Evolutionary conservation across 2,329 filamentous ascomycete species (phyloP).

Genomic region (Raffaelea deltoideospora): DNA sequence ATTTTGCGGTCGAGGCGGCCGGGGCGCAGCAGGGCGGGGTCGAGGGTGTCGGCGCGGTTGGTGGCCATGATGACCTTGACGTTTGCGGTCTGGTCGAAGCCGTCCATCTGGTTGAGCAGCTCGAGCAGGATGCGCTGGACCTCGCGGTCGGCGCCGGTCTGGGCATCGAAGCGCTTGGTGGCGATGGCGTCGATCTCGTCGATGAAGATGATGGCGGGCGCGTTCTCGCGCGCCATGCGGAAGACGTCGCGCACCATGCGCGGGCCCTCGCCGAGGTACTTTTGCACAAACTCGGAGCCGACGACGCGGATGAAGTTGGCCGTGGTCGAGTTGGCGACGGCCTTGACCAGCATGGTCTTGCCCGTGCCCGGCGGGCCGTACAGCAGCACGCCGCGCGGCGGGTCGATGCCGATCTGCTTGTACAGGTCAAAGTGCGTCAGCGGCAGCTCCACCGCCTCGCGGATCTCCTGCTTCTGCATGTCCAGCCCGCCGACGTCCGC

Average conservation of each 20-base stretch:
- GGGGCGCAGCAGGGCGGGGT: slow-evolving; percentile 84
- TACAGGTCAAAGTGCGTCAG: slow-evolving; percentile 97
- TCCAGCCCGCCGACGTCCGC: slow-evolving; percentile 94
- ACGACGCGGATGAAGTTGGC: slow-evolving; percentile 98
- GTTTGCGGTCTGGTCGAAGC: slow-evolving; percentile 96
- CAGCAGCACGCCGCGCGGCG: slow-evolving; percentile 85
- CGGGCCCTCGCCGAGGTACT: slow-evolving; percentile 93
- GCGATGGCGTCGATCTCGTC: slow-evolving; percentile 98
- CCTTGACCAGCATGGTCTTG: slow-evolving; percentile 97
- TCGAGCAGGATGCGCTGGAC: slow-evolving; percentile 97
- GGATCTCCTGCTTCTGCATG: slow-evolving; percentile 99
- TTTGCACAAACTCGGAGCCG: slow-evolving; percentile 96
- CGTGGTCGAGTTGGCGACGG: slow-evolving; percentile 94
- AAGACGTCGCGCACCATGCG: slow-evolving; percentile 99
- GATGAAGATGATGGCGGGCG: slow-evolving; percentile 97
- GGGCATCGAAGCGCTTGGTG: slow-evolving; percentile 97
- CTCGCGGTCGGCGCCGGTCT: slow-evolving; percentile 94
- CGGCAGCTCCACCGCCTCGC: slow-evolving; percentile 92
- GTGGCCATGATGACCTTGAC: slow-evolving; percentile 99
- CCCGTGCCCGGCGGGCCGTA: slow-evolving; percentile 93
- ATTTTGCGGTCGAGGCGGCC: slow-evolving; percentile 97
- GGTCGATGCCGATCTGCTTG: slow-evolving; percentile 98
- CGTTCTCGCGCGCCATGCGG: slow-evolving; percentile 97
- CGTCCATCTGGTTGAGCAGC: slow-evolving; percentile 98
- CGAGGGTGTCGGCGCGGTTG: slow-evolving; percentile 92